Evolutionary conservation across 2,329 filamentous ascomycete genomes (phyloP).

Genomic region (Aspergillus sp.): DNA sequence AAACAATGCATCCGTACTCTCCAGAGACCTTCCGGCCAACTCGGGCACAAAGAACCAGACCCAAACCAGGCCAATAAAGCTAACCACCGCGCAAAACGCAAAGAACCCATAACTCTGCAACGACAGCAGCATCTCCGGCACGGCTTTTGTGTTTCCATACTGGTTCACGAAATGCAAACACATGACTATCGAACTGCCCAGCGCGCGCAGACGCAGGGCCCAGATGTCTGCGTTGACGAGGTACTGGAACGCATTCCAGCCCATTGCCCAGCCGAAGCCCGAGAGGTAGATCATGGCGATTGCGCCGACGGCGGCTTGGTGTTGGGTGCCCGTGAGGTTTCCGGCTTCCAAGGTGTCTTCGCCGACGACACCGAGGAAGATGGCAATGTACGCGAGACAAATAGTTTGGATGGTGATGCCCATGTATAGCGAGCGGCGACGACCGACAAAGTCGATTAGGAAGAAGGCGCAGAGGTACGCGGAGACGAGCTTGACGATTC

Average conservation of each 20-base stretch:
- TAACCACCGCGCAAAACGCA: too few relatives aligned
- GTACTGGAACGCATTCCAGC: conserved; percentile 6
- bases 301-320: conserved; percentile 36
- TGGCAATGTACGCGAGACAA: conserved; percentile 43
- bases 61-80: too few relatives aligned
- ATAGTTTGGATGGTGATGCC: conserved; percentile 46
- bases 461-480: conserved; percentile 48
- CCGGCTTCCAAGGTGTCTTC: conserved; percentile 17
- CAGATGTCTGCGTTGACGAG: too few relatives aligned
- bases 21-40: too few relatives aligned
- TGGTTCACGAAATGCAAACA: too few relatives aligned
- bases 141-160: too few relatives aligned
- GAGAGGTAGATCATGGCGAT: conserved; percentile 52
- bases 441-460: conserved; percentile 51
- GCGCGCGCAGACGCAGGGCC: too few relatives aligned
- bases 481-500: conserved; percentile 49
- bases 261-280: conserved; percentile 49
- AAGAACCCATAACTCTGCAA: too few relatives aligned
- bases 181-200: too few relatives aligned
- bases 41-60: too few relatives aligned
- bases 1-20: too few relatives aligned
- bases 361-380: conserved; percentile 8
- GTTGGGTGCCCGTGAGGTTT: conserved; percentile 23
- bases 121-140: too few relatives aligned
- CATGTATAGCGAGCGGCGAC: conserved; percentile 44